phyloP scores from a whole-genome alignment of 2,329 filamentous ascomycete species.

The Kalmusia sp. region DNA sequence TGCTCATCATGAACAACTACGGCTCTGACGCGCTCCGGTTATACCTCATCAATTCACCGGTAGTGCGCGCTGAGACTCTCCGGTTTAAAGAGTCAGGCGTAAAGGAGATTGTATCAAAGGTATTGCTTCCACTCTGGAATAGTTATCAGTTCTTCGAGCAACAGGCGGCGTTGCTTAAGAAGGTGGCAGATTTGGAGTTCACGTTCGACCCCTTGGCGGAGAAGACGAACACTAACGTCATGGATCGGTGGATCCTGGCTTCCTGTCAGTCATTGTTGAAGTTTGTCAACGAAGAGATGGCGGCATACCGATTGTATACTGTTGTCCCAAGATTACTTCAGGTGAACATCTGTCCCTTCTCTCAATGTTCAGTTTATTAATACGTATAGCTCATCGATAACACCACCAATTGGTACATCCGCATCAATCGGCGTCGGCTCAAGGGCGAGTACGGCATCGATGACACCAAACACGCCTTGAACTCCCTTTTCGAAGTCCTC shows the following conservation, averaged over 20 bases:
- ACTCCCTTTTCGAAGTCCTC: constrained; percentile 92
- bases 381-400: constrained; percentile 75
- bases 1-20: constrained; percentile 82
- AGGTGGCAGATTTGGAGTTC: constrained; percentile 79
- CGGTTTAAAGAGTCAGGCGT: constrained; percentile 92
- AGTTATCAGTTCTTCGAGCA: constrained; percentile 96
- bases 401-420: constrained; percentile 98
- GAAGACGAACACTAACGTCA: constrained; percentile 83
- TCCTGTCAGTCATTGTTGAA: constrained; percentile 89
- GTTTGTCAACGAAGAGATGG: constrained; percentile 94
- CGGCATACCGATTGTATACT: constrained; percentile 75
- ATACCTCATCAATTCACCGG: constrained; percentile 97
- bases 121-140: constrained; percentile 92
- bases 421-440: constrained; percentile 88
- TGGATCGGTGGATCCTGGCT: constrained; percentile 95
- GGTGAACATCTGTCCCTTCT: constrained; percentile 17
- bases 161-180: constrained; percentile 85
- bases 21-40: constrained; percentile 90
- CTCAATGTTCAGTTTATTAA: constrained; percentile 12
- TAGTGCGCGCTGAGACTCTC: constrained; percentile 88
- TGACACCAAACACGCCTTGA: constrained; percentile 88
- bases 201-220: constrained; percentile 79
- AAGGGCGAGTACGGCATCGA: constrained; percentile 88
- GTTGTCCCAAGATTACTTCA: constrained; percentile 84
- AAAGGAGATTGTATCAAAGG: constrained; percentile 92